Evolutionary conservation across 2,329 filamentous ascomycete genomes (phyloP).

Genomic region (Helicocarpus griseus): DNA sequence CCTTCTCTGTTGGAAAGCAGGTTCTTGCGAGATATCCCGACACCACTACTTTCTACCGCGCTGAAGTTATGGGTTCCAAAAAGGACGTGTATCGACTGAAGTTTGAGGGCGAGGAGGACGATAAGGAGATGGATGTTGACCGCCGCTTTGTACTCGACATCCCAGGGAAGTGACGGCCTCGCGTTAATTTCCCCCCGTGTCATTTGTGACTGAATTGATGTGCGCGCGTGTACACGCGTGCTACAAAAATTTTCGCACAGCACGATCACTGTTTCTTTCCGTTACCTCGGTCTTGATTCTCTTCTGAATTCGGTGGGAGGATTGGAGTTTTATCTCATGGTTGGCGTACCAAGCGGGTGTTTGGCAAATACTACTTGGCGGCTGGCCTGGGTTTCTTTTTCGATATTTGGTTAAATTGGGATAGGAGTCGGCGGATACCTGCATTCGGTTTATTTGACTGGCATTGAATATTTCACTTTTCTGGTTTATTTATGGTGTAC

Average conservation of each 20-base stretch:
- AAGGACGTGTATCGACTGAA: constrained; percentile 48
- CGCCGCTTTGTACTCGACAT: constrained; percentile 69
- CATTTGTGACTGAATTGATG: background rate
- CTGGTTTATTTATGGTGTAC: no score
- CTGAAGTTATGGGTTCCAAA: constrained; percentile 64
- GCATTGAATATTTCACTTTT: no score
- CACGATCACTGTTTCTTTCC: background rate
- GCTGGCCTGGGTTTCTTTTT: background rate
- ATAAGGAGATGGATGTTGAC: constrained; percentile 66
- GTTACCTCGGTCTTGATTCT: background rate
- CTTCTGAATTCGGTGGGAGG: background rate
- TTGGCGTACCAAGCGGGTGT: background rate
- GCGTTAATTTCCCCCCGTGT: background rate
- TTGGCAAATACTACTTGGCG: background rate
- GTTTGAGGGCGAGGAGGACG: constrained; percentile 70
- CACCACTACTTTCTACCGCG: constrained; percentile 78
- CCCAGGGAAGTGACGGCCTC: constrained; percentile 33
- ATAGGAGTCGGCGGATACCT: background rate
- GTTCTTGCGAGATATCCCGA: constrained; percentile 73
- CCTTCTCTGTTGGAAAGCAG: constrained; percentile 55
- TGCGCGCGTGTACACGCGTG: background rate
- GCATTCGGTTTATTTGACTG: no score
- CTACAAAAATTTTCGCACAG: background rate
- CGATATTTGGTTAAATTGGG: background rate
- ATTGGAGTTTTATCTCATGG: background rate